These are phyloP conservation scores for Phytopythium boreale DNA, from an alignment of 352 stramenopile genomes.

Conservation along the genomic window DNA sequence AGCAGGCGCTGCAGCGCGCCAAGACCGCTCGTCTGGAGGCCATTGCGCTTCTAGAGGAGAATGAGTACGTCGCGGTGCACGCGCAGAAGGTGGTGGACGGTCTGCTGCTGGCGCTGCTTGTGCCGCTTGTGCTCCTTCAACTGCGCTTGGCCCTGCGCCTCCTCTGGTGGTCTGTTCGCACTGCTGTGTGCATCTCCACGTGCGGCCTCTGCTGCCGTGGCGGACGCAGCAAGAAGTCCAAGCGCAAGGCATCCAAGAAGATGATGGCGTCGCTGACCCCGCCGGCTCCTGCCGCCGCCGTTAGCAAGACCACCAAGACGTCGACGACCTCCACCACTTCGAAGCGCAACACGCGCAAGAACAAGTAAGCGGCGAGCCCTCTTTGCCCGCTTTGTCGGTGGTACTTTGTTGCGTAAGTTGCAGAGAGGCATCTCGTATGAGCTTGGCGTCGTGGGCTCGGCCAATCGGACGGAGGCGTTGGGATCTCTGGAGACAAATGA, in stretches of 20 bases:
- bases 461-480: not conserved
- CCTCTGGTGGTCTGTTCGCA: slow-evolving; percentile 56
- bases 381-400: not conserved
- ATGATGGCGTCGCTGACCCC: slow-evolving; percentile 16
- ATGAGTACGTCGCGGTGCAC: slow-evolving; percentile 49
- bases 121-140: slow-evolving; percentile 47
- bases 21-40: slow-evolving; percentile 45
- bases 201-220: slow-evolving; percentile 56
- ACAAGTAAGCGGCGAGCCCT: slow-evolving; percentile 7
- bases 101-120: slow-evolving; percentile 39
- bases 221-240: slow-evolving; percentile 43
- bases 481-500: slow-evolving; percentile 1
- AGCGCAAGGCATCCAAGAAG: slow-evolving; percentile 44
- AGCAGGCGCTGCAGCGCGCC: slow-evolving; percentile 37
- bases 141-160: slow-evolving; percentile 48
- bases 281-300: slow-evolving; percentile 9
- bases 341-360: slow-evolving; percentile 32
- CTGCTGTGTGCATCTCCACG: slow-evolving; percentile 44
- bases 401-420: no score
- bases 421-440: not conserved
- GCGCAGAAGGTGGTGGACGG: slow-evolving; percentile 69
- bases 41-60: slow-evolving; percentile 56
- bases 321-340: slow-evolving; percentile 12
- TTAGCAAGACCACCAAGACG: slow-evolving; percentile 14
- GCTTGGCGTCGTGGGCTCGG: not conserved